Base-by-base conservation (phyloP, 169 alveolate genomes). In the Eimeria sp. region DNA sequence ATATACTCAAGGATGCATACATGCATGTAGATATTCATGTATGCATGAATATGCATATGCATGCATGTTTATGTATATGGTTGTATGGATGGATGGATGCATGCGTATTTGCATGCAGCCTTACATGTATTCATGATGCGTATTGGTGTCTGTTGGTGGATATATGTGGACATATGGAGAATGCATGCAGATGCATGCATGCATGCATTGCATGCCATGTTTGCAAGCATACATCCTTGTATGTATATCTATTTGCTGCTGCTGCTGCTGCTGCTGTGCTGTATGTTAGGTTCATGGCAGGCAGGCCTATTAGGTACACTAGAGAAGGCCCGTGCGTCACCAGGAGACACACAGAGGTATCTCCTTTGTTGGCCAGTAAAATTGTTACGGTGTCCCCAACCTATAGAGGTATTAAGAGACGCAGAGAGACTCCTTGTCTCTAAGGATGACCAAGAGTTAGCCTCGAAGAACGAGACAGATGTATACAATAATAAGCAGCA, bases 271-370 rank as follows among this genome's bases (percentile, higher is more conserved):
- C n/a, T n/a, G n/a, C n/a, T n/a, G n/a, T 51, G 5, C 18, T 78
- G 6, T n/a, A 10, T 78, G 13, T 45, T 86, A 89, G 95, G 80
- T 3, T 54, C 86, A 4, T 91, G 95, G 95, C 80, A 91, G 82
- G 95, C 87, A 14, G 95, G 95, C 78, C 57, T 91, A 5, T 61
- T 91, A 67, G 95, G 92, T 4, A 51, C 89, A 30, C 72, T 91
- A 57, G 95, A 91, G 95, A 70, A 73, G 82, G 89, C 95, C 57
- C 40, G 95, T 16, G 95, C 95, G 54, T 58, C 83, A 2, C 95
- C 63, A 10, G 57, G 51, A 40, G 95, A 70, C 27, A 47, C 86
- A n/a, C 78, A 91, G 16, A 34, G 70, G 90, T 91, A 91, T 58
- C 65, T 91, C 78, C 40, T 51, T 57, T 65, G 76, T 82, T 91